Percentiles rank a stretch among this genome's conserved stretches.
Evolutionary conservation across 345 rosid genomes (phyloP).

Genomic region (Citrus maxima): DNA sequence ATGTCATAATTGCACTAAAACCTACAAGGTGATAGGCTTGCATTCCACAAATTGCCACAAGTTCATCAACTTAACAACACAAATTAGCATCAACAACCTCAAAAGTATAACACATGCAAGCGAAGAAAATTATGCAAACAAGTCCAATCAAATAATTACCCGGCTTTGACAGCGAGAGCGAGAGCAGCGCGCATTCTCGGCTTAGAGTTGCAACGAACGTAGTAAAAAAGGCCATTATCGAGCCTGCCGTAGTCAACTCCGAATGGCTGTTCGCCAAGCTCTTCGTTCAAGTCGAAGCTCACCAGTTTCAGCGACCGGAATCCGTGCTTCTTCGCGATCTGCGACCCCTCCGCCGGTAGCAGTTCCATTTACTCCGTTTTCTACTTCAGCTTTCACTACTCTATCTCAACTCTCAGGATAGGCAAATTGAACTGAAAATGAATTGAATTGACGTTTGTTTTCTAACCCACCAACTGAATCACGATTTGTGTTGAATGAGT

Average conservation of each 20-base stretch:
- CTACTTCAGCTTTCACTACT: not conserved
- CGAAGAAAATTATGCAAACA: not conserved
- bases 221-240: slow-evolving; percentile 77
- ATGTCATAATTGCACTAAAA: not conserved
- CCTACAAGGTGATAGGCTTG: not conserved
- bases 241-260: slow-evolving; percentile 83
- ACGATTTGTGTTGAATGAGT: not conserved
- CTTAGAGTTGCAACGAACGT: slow-evolving; percentile 80
- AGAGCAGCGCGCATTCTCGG: slow-evolving; percentile 91
- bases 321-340: slow-evolving; percentile 55
- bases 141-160: slow-evolving; percentile 22
- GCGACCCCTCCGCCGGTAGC: slow-evolving; percentile 58
- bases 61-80: not conserved
- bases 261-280: slow-evolving; percentile 54
- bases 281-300: slow-evolving; percentile 52
- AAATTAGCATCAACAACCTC: not conserved
- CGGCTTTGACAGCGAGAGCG: slow-evolving; percentile 81
- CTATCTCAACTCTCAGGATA: not conserved
- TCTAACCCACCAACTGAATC: not conserved
- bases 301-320: slow-evolving; percentile 81
- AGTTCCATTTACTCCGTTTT: slow-evolving; percentile 48
- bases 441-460: not conserved
- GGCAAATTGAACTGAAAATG: not conserved
- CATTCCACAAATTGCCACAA: not conserved
- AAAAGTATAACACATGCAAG: not conserved